Evolutionary conservation across 75 land plant species (phyloP).

Genomic region (Adiantum capillusveneris): DNA sequence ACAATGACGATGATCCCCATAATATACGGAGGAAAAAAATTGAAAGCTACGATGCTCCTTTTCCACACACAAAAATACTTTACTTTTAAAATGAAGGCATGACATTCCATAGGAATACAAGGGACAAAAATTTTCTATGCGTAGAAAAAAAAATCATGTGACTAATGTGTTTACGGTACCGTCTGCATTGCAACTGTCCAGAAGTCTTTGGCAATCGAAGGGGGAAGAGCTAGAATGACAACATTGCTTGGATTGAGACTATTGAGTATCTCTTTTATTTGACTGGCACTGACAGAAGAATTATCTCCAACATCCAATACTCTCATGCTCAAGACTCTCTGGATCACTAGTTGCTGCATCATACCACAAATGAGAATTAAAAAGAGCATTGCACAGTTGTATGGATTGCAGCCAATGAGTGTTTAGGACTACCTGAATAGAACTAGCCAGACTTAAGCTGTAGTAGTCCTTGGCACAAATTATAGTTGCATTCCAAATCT

Average conservation of each 20-base stretch:
- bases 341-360: neutral
- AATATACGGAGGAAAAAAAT: no score
- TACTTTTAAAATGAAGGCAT: no score
- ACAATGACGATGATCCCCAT: no score
- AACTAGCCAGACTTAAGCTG: conserved; percentile 15
- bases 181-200: conserved; percentile 17
- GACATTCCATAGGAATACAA: no score
- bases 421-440: conserved; percentile 9
- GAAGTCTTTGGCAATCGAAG: conserved; percentile 14
- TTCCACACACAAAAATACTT: no score
- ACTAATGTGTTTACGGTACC: conserved; percentile 5
- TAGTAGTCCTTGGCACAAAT: conserved; percentile 18
- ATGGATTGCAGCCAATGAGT: no score
- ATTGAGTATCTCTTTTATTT: conserved; percentile 11
- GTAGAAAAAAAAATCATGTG: no score
- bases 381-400: no score
- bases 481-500: conserved; percentile 14
- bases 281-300: conserved; percentile 8
- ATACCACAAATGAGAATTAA: no score
- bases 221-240: conserved; percentile 21
- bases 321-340: conserved; percentile 4
- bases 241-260: conserved; percentile 13
- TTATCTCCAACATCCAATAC: conserved; percentile 14
- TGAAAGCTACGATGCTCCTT: no score
- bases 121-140: no score